These are phyloP conservation scores for Quercus wislizeni DNA, from an alignment of 306 rosid genomes.

Conservation along the genomic window DNA sequence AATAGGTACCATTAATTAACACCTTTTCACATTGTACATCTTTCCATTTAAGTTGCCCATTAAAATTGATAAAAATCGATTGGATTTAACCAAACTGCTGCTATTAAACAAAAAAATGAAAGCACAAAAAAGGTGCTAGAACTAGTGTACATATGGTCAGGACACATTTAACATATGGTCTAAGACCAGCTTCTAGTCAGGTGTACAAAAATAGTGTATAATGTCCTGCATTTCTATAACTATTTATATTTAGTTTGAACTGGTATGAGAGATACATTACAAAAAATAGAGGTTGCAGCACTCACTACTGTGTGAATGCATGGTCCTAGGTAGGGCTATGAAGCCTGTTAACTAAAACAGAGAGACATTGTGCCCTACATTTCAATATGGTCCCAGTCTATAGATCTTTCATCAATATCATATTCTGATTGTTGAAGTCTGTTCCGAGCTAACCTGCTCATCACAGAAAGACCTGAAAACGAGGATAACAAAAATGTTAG, in stretches of 20 bases:
- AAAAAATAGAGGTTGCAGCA: conserved; percentile 1
- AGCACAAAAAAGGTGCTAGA: too few relatives aligned
- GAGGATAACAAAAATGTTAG: background rate
- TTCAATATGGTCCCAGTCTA: conserved; percentile 62
- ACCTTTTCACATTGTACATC: too few relatives aligned
- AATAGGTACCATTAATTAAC: too few relatives aligned
- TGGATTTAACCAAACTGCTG: too few relatives aligned
- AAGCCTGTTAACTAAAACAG: conserved; percentile 2
- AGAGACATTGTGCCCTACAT: conserved; percentile 28
- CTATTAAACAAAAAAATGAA: too few relatives aligned
- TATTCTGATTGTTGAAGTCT: conserved; percentile 57
- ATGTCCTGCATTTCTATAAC: too few relatives aligned
- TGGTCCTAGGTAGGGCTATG: background rate
- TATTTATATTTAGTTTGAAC: background rate
- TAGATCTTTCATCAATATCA: conserved; percentile 47
- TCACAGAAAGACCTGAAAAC: conserved; percentile 67
- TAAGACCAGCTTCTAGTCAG: too few relatives aligned
- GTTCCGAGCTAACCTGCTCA: conserved; percentile 72
- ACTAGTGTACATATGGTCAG: too few relatives aligned
- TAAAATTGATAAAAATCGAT: too few relatives aligned
- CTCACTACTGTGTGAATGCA: background rate
- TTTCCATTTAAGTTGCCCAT: too few relatives aligned
- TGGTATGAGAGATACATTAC: background rate
- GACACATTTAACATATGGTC: too few relatives aligned
- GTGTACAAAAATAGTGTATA: too few relatives aligned